Evolutionary conservation across 2,329 filamentous ascomycete species (phyloP).

Genomic region (Pyricularia grisea): DNA sequence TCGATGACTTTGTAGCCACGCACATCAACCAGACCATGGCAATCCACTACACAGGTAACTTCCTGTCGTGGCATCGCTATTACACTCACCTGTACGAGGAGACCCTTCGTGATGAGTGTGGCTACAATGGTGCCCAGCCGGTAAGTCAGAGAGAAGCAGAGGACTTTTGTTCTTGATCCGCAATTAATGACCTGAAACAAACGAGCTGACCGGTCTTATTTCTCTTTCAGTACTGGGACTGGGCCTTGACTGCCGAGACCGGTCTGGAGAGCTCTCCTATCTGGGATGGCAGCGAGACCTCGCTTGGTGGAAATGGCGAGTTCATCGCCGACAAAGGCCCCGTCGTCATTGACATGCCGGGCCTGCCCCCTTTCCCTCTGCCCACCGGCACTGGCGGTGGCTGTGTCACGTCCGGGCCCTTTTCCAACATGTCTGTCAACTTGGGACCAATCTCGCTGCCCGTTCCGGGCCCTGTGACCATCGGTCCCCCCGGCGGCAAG

Average conservation of each 20-base stretch:
- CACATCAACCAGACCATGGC: slow-evolving; percentile 33
- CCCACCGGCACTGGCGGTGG: neutral
- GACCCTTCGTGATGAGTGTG: slow-evolving; percentile 16
- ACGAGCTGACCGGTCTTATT: slow-evolving; percentile 4
- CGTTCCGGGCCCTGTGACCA: neutral
- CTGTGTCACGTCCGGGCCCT: neutral
- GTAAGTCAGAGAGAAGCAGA: neutral
- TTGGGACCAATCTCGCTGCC: neutral
- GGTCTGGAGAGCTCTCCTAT: neutral
- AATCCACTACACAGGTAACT: slow-evolving; percentile 10
- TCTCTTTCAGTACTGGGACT: slow-evolving; percentile 13
- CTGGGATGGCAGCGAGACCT: slow-evolving; percentile 1
- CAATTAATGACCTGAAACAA: neutral
- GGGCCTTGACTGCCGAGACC: neutral
- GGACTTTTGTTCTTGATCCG: neutral
- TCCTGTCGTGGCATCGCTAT: slow-evolving; percentile 6
- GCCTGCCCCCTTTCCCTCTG: neutral
- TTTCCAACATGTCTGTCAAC: slow-evolving; percentile 21
- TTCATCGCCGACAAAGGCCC: slow-evolving; percentile 7
- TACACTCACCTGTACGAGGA: slow-evolving; percentile 30
- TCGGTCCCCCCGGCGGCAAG: neutral
- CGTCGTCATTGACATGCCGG: neutral
- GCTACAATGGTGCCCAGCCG: slow-evolving; percentile 24
- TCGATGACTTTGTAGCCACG: slow-evolving; percentile 38
- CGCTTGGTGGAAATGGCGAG: neutral